Conservation (phyloP, 495 filamentous ascomycete species). For the Glonium stellatum region DNA sequence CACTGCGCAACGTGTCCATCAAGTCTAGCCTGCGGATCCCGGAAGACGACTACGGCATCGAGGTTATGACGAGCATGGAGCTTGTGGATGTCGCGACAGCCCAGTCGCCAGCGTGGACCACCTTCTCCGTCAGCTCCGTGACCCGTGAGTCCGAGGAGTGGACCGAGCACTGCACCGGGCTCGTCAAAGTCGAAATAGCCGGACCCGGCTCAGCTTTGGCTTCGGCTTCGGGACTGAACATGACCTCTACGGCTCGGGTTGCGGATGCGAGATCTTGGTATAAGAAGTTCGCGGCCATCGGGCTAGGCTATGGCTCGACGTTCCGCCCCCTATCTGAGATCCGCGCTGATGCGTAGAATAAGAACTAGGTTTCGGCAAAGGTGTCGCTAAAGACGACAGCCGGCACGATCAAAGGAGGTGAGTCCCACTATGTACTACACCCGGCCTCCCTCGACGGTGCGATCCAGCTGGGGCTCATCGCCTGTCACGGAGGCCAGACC, state of each 20-base stretch:
- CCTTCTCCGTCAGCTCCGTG: constrained; percentile 20
- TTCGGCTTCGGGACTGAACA: no score
- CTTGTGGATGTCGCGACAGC: not conserved
- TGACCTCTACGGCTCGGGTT: no score
- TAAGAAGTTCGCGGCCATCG: constrained; percentile 20
- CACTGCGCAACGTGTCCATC: constrained; percentile 22
- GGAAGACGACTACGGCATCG: constrained; percentile 25
- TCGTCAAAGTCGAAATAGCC: not conserved
- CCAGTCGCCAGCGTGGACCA: constrained; percentile 13
- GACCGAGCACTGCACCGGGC: constrained; percentile 16
- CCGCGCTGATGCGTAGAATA: constrained; percentile 3
- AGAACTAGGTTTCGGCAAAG: constrained; percentile 14
- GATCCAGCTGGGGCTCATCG: constrained; percentile 24
- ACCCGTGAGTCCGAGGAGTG: constrained; percentile 4
- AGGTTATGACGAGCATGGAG: constrained; percentile 22
- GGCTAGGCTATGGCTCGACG: constrained; percentile 26
- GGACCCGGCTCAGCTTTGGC: no score
- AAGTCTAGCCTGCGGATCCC: constrained; percentile 19
- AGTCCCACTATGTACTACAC: constrained; percentile 27
- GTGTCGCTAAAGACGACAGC: no score
- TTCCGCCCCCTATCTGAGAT: constrained; percentile 28
- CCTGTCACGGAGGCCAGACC: constrained; percentile 14
- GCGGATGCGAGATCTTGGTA: constrained; percentile 16
- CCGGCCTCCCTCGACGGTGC: constrained; percentile 29
- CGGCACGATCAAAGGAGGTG: constrained; percentile 9